Conservation (phyloP, 257 asterid species). For the Parsonsia alboflavescens region DNA sequence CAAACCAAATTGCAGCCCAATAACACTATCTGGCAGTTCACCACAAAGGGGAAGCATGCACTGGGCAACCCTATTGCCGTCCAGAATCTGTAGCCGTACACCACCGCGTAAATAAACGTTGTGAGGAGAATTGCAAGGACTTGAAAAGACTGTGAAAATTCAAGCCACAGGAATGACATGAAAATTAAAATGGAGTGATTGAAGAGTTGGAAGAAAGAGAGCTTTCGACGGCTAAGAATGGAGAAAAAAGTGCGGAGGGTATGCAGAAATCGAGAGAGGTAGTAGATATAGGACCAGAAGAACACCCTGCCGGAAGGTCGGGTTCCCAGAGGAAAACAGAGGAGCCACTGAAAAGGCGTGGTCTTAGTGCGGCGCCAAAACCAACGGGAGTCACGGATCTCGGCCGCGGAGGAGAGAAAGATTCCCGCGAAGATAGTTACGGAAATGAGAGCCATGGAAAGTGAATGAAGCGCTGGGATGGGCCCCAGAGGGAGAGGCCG, state of each 20-base stretch:
- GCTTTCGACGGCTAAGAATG: constrained; percentile 34
- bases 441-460: constrained; percentile 66
- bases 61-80: constrained; percentile 71
- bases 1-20: constrained; percentile 62
- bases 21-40: constrained; percentile 58
- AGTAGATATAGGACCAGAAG: constrained; percentile 82
- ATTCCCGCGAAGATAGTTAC: constrained; percentile 68
- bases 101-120: constrained; percentile 53
- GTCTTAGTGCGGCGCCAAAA: constrained; percentile 66
- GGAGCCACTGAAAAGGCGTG: constrained; percentile 73
- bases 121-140: constrained; percentile 59
- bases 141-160: constrained; percentile 85
- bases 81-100: constrained; percentile 92
- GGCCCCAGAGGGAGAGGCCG: constrained; percentile 59
- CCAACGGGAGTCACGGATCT: constrained; percentile 85
- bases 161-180: constrained; percentile 84
- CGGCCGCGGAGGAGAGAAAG: constrained; percentile 69
- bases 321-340: constrained; percentile 78
- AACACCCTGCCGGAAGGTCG: constrained; percentile 92
- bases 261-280: constrained; percentile 80
- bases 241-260: constrained; percentile 50
- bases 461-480: constrained; percentile 74
- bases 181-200: constrained; percentile 56
- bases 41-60: constrained; percentile 70
- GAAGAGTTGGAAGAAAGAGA: constrained; percentile 50